Percentiles rank a stretch among this genome's conserved stretches.
These are phyloP conservation scores for Fusarium virguliforme DNA, from an alignment of 2,329 filamentous ascomycete species.

Conservation along the genomic window DNA sequence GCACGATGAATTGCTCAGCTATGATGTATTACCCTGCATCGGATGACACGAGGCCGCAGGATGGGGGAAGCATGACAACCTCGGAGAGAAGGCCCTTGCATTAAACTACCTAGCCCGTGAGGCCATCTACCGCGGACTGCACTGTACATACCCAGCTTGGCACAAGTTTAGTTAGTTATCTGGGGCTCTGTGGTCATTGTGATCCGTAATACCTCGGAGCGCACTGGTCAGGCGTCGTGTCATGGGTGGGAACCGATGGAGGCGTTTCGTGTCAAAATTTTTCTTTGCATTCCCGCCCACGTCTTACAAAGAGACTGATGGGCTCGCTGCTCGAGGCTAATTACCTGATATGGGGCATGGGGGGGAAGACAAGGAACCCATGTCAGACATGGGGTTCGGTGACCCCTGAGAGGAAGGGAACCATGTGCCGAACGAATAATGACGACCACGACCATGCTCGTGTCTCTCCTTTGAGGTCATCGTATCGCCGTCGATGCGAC, in stretches of 20 bases:
- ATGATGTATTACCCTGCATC: conserved; percentile 21
- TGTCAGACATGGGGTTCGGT: background rate
- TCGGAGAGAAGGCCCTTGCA: conserved; percentile 10
- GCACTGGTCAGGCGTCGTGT: conserved; percentile 7
- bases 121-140: background rate
- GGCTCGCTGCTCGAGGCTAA: conserved; percentile 7
- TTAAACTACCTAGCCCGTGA: conserved; percentile 2
- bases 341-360: conserved; percentile 10
- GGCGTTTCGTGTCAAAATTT: conserved; percentile 1
- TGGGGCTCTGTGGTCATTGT: background rate
- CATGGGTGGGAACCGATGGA: conserved; percentile 11
- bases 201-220: conserved; percentile 14
- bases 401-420: background rate
- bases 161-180: background rate
- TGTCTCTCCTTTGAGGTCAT: conserved; percentile 1
- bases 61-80: background rate
- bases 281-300: conserved; percentile 12
- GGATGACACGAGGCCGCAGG: background rate
- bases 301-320: conserved; percentile 8
- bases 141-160: background rate
- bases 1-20: conserved; percentile 2
- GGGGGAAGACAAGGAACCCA: conserved; percentile 21
- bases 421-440: conserved; percentile 13
- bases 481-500: background rate
- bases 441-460: conserved; percentile 6